Percentiles rank a stretch among this genome's conserved stretches.
These are phyloP conservation scores for Pseudopithomyces maydicus DNA, from an alignment of 2,329 filamentous ascomycete genomes.

Conservation along the genomic window DNA sequence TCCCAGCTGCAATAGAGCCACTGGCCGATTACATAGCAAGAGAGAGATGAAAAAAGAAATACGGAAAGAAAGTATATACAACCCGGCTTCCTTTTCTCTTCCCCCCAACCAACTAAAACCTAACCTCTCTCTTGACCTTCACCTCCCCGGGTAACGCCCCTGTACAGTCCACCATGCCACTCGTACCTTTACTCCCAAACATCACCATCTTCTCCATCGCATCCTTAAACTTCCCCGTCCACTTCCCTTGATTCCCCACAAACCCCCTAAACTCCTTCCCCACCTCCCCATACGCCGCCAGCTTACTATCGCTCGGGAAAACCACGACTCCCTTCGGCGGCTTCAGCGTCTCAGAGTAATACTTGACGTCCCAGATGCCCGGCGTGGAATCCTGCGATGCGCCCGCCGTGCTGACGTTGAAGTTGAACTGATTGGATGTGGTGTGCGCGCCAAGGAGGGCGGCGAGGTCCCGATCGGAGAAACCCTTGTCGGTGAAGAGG, in stretches of 20 bases:
- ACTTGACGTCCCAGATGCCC: conserved; percentile 38
- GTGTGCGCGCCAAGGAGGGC: conserved; percentile 60
- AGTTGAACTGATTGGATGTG: conserved; percentile 39
- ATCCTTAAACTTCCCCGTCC: conserved; percentile 38
- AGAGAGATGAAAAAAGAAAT: too few species aligned
- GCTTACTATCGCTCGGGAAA: conserved; percentile 38
- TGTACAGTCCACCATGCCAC: conserved; percentile 26
- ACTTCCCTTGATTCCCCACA: conserved; percentile 39
- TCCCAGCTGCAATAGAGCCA: too few species aligned
- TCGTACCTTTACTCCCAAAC: conserved; percentile 21
- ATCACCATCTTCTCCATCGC: conserved; percentile 30
- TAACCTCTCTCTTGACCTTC: conserved; percentile 25
- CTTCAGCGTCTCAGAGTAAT: conserved; percentile 32
- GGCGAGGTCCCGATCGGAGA: conserved; percentile 53
- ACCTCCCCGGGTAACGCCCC: conserved; percentile 20
- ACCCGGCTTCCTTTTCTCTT: too few species aligned
- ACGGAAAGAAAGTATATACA: too few species aligned
- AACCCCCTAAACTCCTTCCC: conserved; percentile 44
- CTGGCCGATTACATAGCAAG: too few species aligned
- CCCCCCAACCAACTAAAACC: neutral
- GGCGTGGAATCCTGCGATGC: conserved; percentile 54
- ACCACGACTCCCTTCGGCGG: conserved; percentile 28
- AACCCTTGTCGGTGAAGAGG: conserved; percentile 57
- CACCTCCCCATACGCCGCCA: conserved; percentile 29
- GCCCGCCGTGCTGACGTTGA: conserved; percentile 34